These are phyloP conservation scores for Mollisia scopiformis DNA, from an alignment of 2,329 filamentous ascomycete genomes.

Conservation along the genomic window DNA sequence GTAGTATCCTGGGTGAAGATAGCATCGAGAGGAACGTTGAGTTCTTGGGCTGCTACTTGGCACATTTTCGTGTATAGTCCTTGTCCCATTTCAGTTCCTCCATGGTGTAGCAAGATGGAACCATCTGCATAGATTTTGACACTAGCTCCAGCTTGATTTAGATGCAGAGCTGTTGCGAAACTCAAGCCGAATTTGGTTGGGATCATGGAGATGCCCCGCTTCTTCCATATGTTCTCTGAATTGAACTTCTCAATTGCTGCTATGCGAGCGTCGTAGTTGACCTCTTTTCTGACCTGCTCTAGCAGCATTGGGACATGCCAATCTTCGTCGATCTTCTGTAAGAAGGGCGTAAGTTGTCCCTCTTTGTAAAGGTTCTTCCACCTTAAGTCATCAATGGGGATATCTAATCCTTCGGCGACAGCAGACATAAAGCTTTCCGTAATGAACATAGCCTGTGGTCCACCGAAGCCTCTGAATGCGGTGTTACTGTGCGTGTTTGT, in stretches of 20 bases:
- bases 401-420: slow-evolving; percentile 80
- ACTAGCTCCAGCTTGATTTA: slow-evolving; percentile 91
- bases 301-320: slow-evolving; percentile 96
- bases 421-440: slow-evolving; percentile 87
- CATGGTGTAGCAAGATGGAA: slow-evolving; percentile 86
- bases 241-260: slow-evolving; percentile 78
- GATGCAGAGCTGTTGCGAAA: slow-evolving; percentile 82
- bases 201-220: slow-evolving; percentile 72
- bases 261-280: slow-evolving; percentile 69
- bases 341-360: slow-evolving; percentile 82
- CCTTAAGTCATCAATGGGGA: slow-evolving; percentile 78
- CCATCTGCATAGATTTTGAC: slow-evolving; percentile 98
- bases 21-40: slow-evolving; percentile 74
- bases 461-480: slow-evolving; percentile 93
- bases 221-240: slow-evolving; percentile 85
- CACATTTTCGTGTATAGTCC: slow-evolving; percentile 92
- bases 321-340: slow-evolving; percentile 76
- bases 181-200: slow-evolving; percentile 97
- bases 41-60: slow-evolving; percentile 88
- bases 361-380: slow-evolving; percentile 84
- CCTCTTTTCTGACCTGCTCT: slow-evolving; percentile 77
- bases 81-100: slow-evolving; percentile 96
- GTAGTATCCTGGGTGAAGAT: slow-evolving; percentile 93
- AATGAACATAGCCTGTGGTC: slow-evolving; percentile 93
- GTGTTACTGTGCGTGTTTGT: slow-evolving; percentile 86